Base-by-base conservation (phyloP, 2,329 filamentous ascomycete genomes). In the Fusarium sp. region DNA sequence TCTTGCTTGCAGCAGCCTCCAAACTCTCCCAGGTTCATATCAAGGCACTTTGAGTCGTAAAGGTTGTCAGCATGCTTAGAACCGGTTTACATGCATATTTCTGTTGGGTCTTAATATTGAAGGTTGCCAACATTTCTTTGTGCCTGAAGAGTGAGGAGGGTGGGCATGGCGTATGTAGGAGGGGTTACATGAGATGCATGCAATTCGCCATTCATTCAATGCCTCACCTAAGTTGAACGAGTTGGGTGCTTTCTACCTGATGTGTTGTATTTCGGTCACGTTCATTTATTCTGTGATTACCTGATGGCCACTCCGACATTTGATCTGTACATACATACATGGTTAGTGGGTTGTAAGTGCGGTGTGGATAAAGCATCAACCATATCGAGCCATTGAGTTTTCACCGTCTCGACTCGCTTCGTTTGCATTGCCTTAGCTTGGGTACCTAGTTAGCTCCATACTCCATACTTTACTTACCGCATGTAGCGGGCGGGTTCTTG, bases 401-500 rank as follows among this genome's bases (percentile, higher is more conserved):
- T 67, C 65, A 68, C 65, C 65, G 65, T 68, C 64, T 67, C 56
- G 41, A 23, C 60, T 55, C 61, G 58, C 58, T 45, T 63, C 58
- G 54, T 64, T 63, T 64, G 58, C 40, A 43, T 51, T 45, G 48
- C 48, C 48, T 51, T 31, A 31, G 29, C 29, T 13, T 31, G 25
- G 25, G 25, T 25, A 27, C 10, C 25, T 27, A 31, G 11, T 4
- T 51, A 51, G 48, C 37, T 51, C 37, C 25, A 50, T 50, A 17
- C 23, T 50, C 15, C 33, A 50, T 50, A 21, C 47, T 50, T 31
- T 31, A 31, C 29, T 31, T 50, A 50, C 47, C 47, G 47, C 25
- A 50, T 40, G 64, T 47, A 67, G 51, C 49, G 52, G 64, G 55
- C 52, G 48, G 65, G 50, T 67, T 66, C 65, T 52, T 62, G 65